These are phyloP conservation scores for Aspergillus quadrilineatus DNA, from an alignment of 2,329 filamentous ascomycete genomes.

Conservation along the genomic window DNA sequence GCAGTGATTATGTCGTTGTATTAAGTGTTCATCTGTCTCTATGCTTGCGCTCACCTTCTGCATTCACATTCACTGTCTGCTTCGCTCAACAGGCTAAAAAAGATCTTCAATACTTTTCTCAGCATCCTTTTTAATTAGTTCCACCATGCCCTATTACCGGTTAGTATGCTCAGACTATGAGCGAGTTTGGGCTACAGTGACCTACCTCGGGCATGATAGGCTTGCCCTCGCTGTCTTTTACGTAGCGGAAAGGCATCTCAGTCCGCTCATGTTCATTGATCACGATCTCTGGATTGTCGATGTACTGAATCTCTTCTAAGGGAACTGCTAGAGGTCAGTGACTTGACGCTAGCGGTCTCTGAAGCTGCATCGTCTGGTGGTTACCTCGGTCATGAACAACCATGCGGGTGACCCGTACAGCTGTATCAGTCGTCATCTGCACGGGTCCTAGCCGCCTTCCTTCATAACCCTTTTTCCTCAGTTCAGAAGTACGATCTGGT, in stretches of 20 bases:
- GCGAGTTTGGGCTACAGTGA: slow-evolving; percentile 28
- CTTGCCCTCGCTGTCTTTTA: slow-evolving; percentile 69
- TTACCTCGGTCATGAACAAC: slow-evolving; percentile 80
- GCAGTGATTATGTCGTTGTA: background rate
- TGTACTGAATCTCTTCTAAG: slow-evolving; percentile 74
- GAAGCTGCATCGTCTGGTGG: background rate
- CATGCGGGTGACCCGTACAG: slow-evolving; percentile 87
- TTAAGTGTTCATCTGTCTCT: background rate
- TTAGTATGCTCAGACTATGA: slow-evolving; percentile 5
- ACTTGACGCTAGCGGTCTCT: background rate
- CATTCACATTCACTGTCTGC: background rate
- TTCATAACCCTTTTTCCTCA: slow-evolving; percentile 88
- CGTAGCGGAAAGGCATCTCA: slow-evolving; percentile 97
- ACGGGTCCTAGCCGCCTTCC: slow-evolving; percentile 84
- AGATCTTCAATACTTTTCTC: slow-evolving; percentile 89
- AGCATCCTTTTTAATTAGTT: slow-evolving; percentile 88
- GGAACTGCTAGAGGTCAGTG: slow-evolving; percentile 55
- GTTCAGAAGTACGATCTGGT: slow-evolving; percentile 94
- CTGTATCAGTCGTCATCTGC: slow-evolving; percentile 98
- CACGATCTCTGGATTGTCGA: slow-evolving; percentile 85
- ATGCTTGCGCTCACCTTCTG: background rate
- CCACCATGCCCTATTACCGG: slow-evolving; percentile 77
- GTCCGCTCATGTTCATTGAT: slow-evolving; percentile 92
- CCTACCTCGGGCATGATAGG: slow-evolving; percentile 89
- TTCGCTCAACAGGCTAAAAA: slow-evolving; percentile 53